Conservation (phyloP, 2,329 filamentous ascomycete genomes). For the Trichophyton mentagrophytes region DNA sequence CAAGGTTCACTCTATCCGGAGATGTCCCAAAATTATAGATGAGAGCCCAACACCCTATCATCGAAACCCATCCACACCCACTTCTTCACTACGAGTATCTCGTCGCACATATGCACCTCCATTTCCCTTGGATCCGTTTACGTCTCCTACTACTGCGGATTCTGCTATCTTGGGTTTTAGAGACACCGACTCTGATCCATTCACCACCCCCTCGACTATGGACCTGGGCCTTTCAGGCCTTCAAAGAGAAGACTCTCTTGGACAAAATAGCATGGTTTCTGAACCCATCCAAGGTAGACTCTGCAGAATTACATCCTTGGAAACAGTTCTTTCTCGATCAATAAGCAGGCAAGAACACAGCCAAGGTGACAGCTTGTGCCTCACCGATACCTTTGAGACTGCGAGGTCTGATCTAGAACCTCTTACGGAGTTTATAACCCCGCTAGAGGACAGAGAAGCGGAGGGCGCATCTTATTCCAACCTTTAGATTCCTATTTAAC, state of each 20-base stretch:
- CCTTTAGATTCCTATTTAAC: neutral
- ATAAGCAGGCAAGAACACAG: neutral
- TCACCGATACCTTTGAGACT: neutral
- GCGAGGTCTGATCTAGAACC: neutral
- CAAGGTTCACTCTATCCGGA: conserved; percentile 4
- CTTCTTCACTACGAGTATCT: neutral
- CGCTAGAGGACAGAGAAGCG: neutral
- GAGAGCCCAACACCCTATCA: neutral
- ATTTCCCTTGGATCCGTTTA: neutral
- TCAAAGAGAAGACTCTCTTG: neutral
- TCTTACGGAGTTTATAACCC: neutral
- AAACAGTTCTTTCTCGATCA: neutral
- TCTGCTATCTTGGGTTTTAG: neutral
- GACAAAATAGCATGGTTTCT: neutral
- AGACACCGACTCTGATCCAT: neutral
- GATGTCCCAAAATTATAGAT: conserved; percentile 8
- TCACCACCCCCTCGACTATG: neutral
- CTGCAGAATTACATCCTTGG: neutral
- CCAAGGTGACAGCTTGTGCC: neutral
- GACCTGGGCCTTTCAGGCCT: neutral
- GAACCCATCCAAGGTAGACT: neutral
- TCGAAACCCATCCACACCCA: neutral
- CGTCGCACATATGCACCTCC: neutral
- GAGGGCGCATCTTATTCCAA: neutral
- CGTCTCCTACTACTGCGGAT: neutral